Percentiles rank a stretch among this genome's conserved stretches.
Conservation (phyloP, 306 rosid species). For the Castanea sativa region DNA sequence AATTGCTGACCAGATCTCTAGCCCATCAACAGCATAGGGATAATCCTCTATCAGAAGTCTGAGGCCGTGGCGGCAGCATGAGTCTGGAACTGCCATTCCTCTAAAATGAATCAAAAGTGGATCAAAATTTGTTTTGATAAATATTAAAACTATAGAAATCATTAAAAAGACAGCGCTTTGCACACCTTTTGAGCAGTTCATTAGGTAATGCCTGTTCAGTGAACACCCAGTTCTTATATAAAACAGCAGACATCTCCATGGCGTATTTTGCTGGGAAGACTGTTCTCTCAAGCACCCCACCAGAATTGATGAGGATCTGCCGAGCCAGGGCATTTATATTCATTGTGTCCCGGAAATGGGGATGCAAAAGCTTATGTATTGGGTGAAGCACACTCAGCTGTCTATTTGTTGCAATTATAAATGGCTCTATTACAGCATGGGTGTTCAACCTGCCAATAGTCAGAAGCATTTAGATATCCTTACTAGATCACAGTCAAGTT, state of each 20-base stretch:
- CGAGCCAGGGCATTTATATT: conserved; percentile 86
- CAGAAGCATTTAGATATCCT: conserved; percentile 6
- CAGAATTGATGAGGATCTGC: conserved; percentile 86
- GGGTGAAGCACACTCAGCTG: conserved; percentile 86
- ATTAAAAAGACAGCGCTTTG: not conserved
- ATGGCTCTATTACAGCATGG: conserved; percentile 95
- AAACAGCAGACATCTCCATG: conserved; percentile 72
- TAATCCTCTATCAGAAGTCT: conserved; percentile 79
- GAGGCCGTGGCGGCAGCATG: conserved; percentile 54
- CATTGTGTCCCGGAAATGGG: conserved; percentile 91
- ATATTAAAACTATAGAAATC: not conserved
- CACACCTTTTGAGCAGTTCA: conserved; percentile 78
- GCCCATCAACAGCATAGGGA: conserved; percentile 85
- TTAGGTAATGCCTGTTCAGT: conserved; percentile 76
- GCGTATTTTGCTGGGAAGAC: conserved; percentile 82
- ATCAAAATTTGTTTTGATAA: conserved; percentile 1
- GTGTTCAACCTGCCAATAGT: conserved; percentile 68
- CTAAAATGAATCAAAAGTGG: conserved; percentile 37
- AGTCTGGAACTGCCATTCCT: conserved; percentile 71
- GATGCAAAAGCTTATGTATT: conserved; percentile 74
- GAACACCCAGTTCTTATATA: conserved; percentile 79
- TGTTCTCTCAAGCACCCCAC: conserved; percentile 82
- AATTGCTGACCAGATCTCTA: conserved; percentile 89
- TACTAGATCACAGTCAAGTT: not conserved
- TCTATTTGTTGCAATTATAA: conserved; percentile 77